A percentile compares a stretch with the other conserved stretches of the same genome.
phyloP scores from a whole-genome alignment of 306 rosid genomes.

The Vigna unguiculata region DNA sequence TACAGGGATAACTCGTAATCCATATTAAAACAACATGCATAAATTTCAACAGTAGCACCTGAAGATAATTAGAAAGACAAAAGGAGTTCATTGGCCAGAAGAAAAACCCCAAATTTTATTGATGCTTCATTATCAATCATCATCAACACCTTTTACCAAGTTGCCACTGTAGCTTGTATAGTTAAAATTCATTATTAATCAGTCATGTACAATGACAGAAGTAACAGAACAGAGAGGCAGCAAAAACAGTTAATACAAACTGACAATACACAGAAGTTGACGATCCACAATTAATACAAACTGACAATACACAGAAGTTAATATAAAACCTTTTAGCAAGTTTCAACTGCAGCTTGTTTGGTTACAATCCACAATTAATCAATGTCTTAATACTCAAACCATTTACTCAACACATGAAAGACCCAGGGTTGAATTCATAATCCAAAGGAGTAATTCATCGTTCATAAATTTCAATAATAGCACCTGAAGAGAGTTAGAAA shows the following conservation, averaged over 20 bases:
- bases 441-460: constrained; percentile 12
- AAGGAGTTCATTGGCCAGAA: constrained; percentile 24
- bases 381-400: constrained; percentile 27
- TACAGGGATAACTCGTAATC: constrained; percentile 6
- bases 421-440: constrained; percentile 8
- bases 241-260: constrained; percentile 37
- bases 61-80: constrained; percentile 2
- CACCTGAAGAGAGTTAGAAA: constrained; percentile 24
- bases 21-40: constrained; percentile 23
- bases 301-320: constrained; percentile 31
- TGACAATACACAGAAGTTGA: constrained; percentile 33
- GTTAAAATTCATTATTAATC: constrained; percentile 2
- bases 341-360: constrained; percentile 36
- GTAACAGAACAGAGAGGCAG: constrained; percentile 36
- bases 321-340: constrained; percentile 42
- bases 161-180: constrained; percentile 1
- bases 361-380: constrained; percentile 34
- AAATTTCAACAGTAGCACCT: constrained; percentile 27
- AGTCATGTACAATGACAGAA: constrained; percentile 23
- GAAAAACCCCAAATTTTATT: constrained; percentile 14
- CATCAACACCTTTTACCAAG: constrained; percentile 9
- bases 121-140: constrained; percentile 36
- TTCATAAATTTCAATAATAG: constrained; percentile 27
- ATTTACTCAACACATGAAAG: constrained; percentile 31
- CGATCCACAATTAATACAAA: constrained; percentile 39